Evolutionary conservation across 2,329 filamentous ascomycete genomes (phyloP).

Genomic region (Talaromyces funiculosus): DNA sequence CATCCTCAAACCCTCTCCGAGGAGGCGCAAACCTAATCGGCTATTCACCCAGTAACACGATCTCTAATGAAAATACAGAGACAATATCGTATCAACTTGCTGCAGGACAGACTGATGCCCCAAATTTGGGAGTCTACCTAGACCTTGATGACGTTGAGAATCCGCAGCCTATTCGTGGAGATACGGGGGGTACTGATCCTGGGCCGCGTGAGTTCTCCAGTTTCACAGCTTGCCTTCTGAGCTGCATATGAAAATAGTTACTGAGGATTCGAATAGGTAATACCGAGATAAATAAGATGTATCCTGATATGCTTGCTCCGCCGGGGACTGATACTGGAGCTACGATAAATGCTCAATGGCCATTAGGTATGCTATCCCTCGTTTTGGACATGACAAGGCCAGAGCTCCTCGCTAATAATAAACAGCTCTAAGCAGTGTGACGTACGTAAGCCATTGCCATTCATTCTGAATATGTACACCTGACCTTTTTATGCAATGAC

Average conservation of each 20-base stretch:
- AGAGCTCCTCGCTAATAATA: not conserved
- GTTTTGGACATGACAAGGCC: too few species aligned
- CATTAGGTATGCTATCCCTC: constrained; percentile 37
- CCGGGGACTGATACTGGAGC: constrained; percentile 47
- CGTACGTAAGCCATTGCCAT: constrained; percentile 20
- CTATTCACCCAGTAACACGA: constrained; percentile 33
- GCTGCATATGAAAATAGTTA: not conserved
- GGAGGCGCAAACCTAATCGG: constrained; percentile 32
- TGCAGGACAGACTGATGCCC: constrained; percentile 47
- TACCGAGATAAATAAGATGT: constrained; percentile 48
- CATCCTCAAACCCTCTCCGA: constrained; percentile 22
- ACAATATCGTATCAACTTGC: constrained; percentile 40
- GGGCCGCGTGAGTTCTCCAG: constrained; percentile 39
- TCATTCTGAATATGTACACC: not conserved
- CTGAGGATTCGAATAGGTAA: constrained; percentile 29
- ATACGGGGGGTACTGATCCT: constrained; percentile 46
- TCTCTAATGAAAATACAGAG: constrained; percentile 32
- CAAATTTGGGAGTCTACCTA: constrained; percentile 48
- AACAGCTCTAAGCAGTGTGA: constrained; percentile 42
- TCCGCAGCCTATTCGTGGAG: constrained; percentile 54
- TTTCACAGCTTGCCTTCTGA: not conserved
- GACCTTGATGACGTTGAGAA: constrained; percentile 49
- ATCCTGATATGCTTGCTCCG: constrained; percentile 51
- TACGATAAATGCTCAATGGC: constrained; percentile 47
- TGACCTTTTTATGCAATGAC: not conserved